A percentile compares a stretch with the other conserved stretches of the same genome.
phyloP scores from a whole-genome alignment of 192 early-diverging fungal genomes.

The Powellomyces hirtus region DNA sequence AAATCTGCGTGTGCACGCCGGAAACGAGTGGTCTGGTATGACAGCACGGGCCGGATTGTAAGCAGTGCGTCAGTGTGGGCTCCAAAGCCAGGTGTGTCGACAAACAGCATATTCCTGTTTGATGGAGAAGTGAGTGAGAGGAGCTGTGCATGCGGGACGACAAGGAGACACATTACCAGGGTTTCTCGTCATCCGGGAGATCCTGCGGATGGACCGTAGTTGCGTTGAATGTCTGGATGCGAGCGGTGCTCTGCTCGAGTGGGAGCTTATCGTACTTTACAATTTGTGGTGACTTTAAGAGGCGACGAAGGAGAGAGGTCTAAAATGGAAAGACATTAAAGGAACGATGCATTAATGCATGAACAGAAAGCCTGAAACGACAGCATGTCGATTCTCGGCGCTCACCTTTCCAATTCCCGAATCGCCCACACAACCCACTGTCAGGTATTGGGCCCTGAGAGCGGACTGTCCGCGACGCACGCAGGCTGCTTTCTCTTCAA shows the following conservation, averaged over 20 bases:
- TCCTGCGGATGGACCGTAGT: neutral
- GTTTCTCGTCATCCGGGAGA: neutral
- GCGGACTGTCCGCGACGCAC: neutral
- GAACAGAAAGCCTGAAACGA: neutral
- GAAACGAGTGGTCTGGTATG: slow-evolving; percentile 31
- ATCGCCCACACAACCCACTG: slow-evolving; percentile 39
- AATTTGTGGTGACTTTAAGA: slow-evolving; percentile 30
- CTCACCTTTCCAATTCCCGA: slow-evolving; percentile 47
- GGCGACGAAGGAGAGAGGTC: slow-evolving; percentile 30
- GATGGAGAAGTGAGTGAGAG: neutral
- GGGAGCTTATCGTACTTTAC: neutral
- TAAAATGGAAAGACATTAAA: neutral
- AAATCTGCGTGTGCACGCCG: slow-evolving; percentile 30
- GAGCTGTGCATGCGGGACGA: neutral
- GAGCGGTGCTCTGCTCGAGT: neutral
- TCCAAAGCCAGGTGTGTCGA: slow-evolving; percentile 46
- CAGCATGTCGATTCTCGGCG: neutral
- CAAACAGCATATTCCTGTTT: slow-evolving; percentile 33
- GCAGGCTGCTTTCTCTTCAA: neutral
- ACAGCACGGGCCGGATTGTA: slow-evolving; percentile 36
- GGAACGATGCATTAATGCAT: neutral
- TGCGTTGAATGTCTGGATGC: neutral
- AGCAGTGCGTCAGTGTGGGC: slow-evolving; percentile 30
- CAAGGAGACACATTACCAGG: no score
- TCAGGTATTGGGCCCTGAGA: slow-evolving; percentile 14